Evolutionary conservation across 75 land plant species (phyloP).

Genomic region (Larix kaempferi): DNA sequence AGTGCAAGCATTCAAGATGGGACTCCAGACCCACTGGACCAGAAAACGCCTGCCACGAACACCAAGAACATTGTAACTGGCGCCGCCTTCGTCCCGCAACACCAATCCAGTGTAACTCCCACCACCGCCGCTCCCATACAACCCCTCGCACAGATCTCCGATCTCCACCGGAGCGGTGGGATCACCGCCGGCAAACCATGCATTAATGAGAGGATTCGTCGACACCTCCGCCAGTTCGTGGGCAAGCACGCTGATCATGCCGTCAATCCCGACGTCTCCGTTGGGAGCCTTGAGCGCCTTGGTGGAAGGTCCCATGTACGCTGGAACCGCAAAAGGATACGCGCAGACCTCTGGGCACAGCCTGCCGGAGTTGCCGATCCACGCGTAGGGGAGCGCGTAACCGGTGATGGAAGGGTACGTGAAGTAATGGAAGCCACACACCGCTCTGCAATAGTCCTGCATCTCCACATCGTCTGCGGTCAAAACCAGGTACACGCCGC

Average conservation of each 20-base stretch:
- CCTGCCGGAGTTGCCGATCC: conserved; percentile 72
- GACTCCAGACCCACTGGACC: conserved; percentile 89
- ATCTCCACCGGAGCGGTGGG: conserved; percentile 89
- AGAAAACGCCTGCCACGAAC: conserved; percentile 53
- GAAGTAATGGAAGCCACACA: conserved; percentile 89
- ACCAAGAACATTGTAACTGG: conserved; percentile 60
- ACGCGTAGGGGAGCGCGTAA: conserved; percentile 75
- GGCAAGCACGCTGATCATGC: conserved; percentile 83
- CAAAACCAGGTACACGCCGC: conserved; percentile 68
- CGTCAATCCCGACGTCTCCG: conserved; percentile 69
- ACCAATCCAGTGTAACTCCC: conserved; percentile 73
- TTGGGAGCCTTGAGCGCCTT: conserved; percentile 55
- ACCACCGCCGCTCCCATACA: conserved; percentile 79
- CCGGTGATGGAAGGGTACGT: conserved; percentile 82
- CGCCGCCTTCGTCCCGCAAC: conserved; percentile 37
- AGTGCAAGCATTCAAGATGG: conserved; percentile 44
- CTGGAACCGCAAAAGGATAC: conserved; percentile 78
- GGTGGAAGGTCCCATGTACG: conserved; percentile 47
- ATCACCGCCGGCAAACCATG: conserved; percentile 88
- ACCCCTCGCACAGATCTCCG: conserved; percentile 75
- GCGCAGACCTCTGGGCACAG: conserved; percentile 84
- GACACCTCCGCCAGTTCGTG: conserved; percentile 88
- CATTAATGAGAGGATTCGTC: conserved; percentile 78
- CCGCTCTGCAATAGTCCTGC: conserved; percentile 81
- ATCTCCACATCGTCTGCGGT: conserved; percentile 56